A percentile compares a stretch with the other conserved stretches of the same genome.
phyloP scores from a whole-genome alignment of 306 rosid species.

The Echinosophora koreensis region DNA sequence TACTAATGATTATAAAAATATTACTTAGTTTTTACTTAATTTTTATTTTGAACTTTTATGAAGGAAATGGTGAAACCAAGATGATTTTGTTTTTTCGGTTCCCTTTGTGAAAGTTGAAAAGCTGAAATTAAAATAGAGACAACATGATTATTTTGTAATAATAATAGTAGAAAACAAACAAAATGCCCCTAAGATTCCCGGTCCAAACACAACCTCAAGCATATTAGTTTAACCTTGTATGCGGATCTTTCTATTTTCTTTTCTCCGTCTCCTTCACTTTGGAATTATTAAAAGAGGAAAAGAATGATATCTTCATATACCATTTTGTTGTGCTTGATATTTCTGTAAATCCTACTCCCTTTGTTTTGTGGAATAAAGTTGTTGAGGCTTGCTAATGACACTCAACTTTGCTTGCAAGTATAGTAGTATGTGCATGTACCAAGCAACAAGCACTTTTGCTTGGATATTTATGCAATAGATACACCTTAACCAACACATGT shows the following conservation, averaged over 20 bases:
- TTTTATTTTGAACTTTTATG: too few relatives aligned
- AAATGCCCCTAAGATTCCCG: background rate
- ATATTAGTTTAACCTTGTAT: background rate
- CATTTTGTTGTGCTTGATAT: background rate
- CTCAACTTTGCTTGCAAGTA: background rate
- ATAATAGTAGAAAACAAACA: too few relatives aligned
- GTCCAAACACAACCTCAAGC: background rate
- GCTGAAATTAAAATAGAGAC: too few relatives aligned
- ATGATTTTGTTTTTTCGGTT: too few relatives aligned
- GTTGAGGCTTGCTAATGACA: background rate
- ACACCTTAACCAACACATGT: constrained; percentile 4
- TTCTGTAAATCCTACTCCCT: background rate
- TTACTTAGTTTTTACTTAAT: too few relatives aligned
- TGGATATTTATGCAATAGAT: constrained; percentile 2
- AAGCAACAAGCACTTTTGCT: background rate
- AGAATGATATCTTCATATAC: background rate
- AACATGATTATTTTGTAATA: too few relatives aligned
- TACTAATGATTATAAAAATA: too few relatives aligned
- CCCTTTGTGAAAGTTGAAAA: too few relatives aligned
- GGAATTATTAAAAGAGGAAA: background rate
- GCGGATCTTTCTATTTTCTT: background rate
- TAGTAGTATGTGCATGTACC: background rate
- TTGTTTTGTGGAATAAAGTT: background rate
- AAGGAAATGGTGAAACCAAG: too few relatives aligned
- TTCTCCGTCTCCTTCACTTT: background rate